These are phyloP conservation scores for Cladophialophora psammophila DNA, from an alignment of 2,329 filamentous ascomycete genomes.

Conservation along the genomic window DNA sequence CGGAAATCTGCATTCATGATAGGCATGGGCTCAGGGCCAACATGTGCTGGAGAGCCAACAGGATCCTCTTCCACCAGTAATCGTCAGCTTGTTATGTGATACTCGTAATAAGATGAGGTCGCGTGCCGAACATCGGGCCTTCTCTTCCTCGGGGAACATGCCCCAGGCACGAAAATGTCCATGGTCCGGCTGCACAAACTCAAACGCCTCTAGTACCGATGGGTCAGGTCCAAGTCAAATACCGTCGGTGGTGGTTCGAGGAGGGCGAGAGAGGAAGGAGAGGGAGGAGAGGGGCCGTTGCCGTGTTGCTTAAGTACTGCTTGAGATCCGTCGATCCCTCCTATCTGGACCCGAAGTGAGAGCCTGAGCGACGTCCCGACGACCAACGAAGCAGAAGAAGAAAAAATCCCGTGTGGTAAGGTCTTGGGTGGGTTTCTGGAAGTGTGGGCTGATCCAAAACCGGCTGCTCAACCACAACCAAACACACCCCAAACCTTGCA, in stretches of 20 bases:
- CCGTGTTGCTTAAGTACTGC: conserved; percentile 7
- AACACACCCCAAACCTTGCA: neutral
- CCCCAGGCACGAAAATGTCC: conserved; percentile 22
- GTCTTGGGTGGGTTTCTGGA: conserved; percentile 2
- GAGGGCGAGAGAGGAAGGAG: neutral
- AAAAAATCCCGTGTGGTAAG: conserved; percentile 6
- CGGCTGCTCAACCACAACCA: neutral
- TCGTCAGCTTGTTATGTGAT: conserved; percentile 25
- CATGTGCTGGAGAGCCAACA: conserved; percentile 20
- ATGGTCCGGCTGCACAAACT: conserved; percentile 1
- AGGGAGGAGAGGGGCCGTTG: neutral
- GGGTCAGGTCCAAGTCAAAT: neutral
- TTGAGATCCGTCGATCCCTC: conserved; percentile 1
- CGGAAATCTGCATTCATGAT: conserved; percentile 32
- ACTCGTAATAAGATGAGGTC: conserved; percentile 24
- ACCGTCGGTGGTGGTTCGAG: neutral
- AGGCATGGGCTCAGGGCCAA: conserved; percentile 22
- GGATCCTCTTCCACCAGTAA: conserved; percentile 23
- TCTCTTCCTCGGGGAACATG: conserved; percentile 3
- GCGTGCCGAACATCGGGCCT: conserved; percentile 29
- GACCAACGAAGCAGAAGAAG: neutral
- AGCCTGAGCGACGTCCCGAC: neutral
- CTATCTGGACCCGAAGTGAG: neutral
- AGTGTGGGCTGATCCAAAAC: neutral
- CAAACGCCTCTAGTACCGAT: conserved; percentile 6